Percentiles rank a stretch among this genome's conserved stretches.
phyloP scores from a whole-genome alignment of 257 asterid genomes.

The Solanum tarijense region DNA sequence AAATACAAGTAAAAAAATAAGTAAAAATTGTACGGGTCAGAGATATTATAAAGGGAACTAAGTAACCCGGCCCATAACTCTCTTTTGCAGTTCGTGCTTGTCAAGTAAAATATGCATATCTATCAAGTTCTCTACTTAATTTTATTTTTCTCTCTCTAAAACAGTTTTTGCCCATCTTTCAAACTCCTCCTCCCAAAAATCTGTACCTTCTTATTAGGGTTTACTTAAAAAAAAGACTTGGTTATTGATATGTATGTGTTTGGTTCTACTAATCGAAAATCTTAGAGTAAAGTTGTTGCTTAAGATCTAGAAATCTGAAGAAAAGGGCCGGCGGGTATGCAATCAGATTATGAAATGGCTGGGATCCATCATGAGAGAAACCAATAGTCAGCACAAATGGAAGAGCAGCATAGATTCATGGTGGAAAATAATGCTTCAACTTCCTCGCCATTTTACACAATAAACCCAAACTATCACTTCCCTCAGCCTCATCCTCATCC shows the following conservation, averaged over 20 bases:
- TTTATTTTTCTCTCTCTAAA: background rate
- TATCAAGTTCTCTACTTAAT: background rate
- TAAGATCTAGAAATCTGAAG: background rate
- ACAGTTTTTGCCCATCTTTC: background rate
- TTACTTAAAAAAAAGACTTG: background rate
- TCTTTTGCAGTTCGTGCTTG: background rate
- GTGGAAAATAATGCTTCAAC: background rate
- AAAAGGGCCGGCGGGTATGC: constrained; percentile 13
- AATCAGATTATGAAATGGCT: constrained; percentile 37
- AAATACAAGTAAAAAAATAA: background rate
- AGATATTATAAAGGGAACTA: background rate
- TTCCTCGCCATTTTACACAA: constrained; percentile 11
- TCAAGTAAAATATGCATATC: background rate
- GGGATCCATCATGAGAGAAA: constrained; percentile 17
- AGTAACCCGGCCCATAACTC: background rate
- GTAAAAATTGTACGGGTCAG: background rate
- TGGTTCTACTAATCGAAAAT: background rate
- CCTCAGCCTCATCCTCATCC: background rate
- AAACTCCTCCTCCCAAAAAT: background rate
- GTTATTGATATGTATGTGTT: background rate
- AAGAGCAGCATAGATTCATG: constrained; percentile 1
- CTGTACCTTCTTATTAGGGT: constrained; percentile 15
- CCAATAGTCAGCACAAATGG: background rate
- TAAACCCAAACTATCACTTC: constrained; percentile 18
- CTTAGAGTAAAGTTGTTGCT: background rate